A percentile compares a stretch with the other conserved stretches of the same genome.
Evolutionary conservation across 75 land plant genomes (phyloP).

Genomic region (Ceratopteris richardii): DNA sequence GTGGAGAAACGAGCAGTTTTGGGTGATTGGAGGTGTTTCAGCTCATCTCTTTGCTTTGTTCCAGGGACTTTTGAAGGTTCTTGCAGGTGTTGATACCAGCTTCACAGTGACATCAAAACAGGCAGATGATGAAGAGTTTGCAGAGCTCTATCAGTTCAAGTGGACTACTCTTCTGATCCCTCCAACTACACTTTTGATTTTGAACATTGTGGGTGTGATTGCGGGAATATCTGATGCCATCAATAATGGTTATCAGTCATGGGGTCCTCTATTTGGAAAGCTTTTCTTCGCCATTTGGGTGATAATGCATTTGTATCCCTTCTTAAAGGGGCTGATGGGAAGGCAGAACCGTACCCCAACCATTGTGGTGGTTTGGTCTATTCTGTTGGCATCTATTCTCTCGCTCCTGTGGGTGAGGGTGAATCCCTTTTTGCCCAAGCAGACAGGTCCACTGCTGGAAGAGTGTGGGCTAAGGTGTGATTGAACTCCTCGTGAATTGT

Average conservation of each 20-base stretch:
- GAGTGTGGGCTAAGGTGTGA: slow-evolving; percentile 57
- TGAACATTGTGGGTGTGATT: slow-evolving; percentile 58
- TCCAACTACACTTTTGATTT: slow-evolving; percentile 46
- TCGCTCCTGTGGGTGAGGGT: slow-evolving; percentile 53
- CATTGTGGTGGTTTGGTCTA: slow-evolving; percentile 62
- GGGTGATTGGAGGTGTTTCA: slow-evolving; percentile 63
- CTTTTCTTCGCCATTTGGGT: slow-evolving; percentile 67
- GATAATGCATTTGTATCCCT: slow-evolving; percentile 58
- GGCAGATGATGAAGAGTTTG: slow-evolving; percentile 50
- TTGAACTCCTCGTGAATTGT: slow-evolving; percentile 4
- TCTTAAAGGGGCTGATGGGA: slow-evolving; percentile 70
- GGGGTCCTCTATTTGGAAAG: slow-evolving; percentile 68
- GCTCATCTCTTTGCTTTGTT: slow-evolving; percentile 52
- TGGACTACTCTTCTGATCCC: slow-evolving; percentile 58
- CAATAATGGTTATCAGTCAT: slow-evolving; percentile 55
- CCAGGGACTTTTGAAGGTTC: slow-evolving; percentile 54
- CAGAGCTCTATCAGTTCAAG: slow-evolving; percentile 52
- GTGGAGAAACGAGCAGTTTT: slow-evolving; percentile 73
- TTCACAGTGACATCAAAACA: slow-evolving; percentile 56
- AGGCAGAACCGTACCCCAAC: slow-evolving; percentile 66
- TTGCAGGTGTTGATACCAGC: slow-evolving; percentile 55
- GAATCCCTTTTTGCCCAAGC: slow-evolving; percentile 41
- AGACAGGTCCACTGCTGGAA: slow-evolving; percentile 48
- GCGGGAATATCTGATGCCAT: slow-evolving; percentile 60
- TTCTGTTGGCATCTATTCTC: slow-evolving; percentile 59